Percentiles rank a stretch among this genome's conserved stretches.
Evolutionary conservation across 495 filamentous ascomycete species (phyloP).

Genomic region (Neurospora sublineolata): DNA sequence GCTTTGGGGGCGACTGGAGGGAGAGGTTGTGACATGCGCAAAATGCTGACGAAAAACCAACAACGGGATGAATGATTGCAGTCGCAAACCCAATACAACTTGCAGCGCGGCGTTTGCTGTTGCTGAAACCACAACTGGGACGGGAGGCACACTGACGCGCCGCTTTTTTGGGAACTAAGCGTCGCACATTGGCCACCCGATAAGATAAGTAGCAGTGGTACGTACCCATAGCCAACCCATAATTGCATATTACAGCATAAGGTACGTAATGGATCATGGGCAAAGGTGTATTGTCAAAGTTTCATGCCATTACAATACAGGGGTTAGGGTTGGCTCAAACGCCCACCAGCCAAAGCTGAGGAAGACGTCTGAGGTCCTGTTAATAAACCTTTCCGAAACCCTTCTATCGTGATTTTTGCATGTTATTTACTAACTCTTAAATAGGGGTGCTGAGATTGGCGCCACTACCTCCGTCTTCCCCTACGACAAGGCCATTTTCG

Average conservation of each 20-base stretch:
- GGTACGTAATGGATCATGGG: background rate
- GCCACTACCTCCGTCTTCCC: slow-evolving; percentile 96
- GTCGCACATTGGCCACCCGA: background rate
- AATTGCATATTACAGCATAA: background rate
- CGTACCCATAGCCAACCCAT: background rate
- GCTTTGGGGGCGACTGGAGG: background rate
- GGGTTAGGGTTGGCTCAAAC: background rate
- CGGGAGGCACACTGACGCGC: background rate
- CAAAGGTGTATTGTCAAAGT: background rate
- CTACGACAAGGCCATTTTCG: slow-evolving; percentile 95
- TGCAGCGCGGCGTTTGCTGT: background rate
- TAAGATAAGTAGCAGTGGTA: background rate
- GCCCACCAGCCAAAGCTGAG: background rate
- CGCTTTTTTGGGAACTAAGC: background rate
- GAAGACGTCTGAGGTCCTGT: background rate
- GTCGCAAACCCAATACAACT: background rate
- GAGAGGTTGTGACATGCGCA: background rate
- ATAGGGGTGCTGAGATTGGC: slow-evolving; percentile 85
- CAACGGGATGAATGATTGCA: background rate
- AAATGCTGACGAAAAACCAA: background rate
- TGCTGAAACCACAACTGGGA: background rate
- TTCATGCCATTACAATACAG: background rate
- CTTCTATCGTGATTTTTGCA: background rate
- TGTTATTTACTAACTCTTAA: slow-evolving; percentile 13
- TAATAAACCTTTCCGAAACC: background rate